Base-by-base conservation (phyloP, 169 alveolate species). In the Eimeria acervulina region DNA sequence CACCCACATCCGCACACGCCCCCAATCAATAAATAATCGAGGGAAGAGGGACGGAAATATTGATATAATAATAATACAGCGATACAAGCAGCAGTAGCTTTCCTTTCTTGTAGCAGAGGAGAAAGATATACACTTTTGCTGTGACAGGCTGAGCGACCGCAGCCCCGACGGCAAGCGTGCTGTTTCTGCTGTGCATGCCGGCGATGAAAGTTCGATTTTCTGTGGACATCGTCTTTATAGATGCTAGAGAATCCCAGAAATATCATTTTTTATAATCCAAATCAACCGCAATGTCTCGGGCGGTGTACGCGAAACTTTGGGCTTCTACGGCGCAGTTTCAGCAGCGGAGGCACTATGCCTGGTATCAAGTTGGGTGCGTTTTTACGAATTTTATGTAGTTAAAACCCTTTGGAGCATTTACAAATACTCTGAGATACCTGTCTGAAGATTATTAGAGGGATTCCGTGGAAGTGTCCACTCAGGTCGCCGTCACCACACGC, bases 251-350 rank as follows among this genome's bases (percentile, higher is more conserved):
- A 38, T 2, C 10, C 44, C 85, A 38, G 44, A 40, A 76, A 38
- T 2, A 76, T 15, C 5, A 47, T 10, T 85, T 7, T 7, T 19
- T 36, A 2, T 26, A 23, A 23, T 33, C 59, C 31, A 10, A 8
- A 23, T 6, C 40, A 8, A 17, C 28, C 55, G 55, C 42, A 8
- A 95, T 95, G 97, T 89, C 97, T 28, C 92, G 93, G 28, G 97
- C 97, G 40, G 97, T 95, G 70, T 95, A 95, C 74, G 97, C 97
- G 42, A 95, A 95, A 93, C 40, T 95, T 44, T 95, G 97, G 97
- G 92, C 94, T n/a, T 68, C 93, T 68, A 95, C 97, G 40, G 97
- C 94, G 12, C 97, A 95, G 70, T 88, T 47, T 72, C 85, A 80
- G 31, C 94, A 83, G 55, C 92, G 97, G 26, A 55, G 97, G 23